Conservation (phyloP, 805 yeast species). For the Candida broadrunensis region DNA sequence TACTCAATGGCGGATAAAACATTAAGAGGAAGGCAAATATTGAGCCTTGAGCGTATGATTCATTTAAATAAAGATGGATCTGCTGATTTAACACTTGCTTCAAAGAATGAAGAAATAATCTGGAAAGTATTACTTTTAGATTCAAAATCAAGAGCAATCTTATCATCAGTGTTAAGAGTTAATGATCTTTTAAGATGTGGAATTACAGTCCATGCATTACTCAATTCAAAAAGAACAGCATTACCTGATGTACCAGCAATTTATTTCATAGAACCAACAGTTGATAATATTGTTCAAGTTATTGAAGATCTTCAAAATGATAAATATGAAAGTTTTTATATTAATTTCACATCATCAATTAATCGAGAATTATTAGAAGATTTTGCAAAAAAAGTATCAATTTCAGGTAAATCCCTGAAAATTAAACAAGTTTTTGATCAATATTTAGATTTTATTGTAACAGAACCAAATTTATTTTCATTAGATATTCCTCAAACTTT, state of each 20-base stretch:
- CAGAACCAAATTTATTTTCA: conserved; percentile 88
- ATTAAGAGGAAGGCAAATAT: conserved; percentile 24
- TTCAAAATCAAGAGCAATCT: conserved; percentile 72
- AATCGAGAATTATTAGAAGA: conserved; percentile 80
- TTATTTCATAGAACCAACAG: conserved; percentile 86
- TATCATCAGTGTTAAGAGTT: conserved; percentile 89
- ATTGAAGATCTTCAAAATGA: conserved; percentile 71
- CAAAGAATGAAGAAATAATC: conserved; percentile 61
- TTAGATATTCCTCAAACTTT: conserved; percentile 68
- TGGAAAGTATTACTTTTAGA: conserved; percentile 95
- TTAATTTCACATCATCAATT: conserved; percentile 83
- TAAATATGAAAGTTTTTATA: conserved; percentile 72
- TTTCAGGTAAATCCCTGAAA: conserved; percentile 63
- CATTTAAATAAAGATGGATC: conserved; percentile 68
- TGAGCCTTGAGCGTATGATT: conserved; percentile 72
- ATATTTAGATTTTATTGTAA: conserved; percentile 85
- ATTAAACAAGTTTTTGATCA: conserved; percentile 93
- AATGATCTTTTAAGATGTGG: conserved; percentile 89
- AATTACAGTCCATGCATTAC: conserved; percentile 81
- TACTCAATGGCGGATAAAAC: conserved; percentile 1
- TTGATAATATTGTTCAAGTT: conserved; percentile 66
- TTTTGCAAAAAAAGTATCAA: conserved; percentile 78
- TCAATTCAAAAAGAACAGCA: conserved; percentile 70
- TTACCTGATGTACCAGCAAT: conserved; percentile 93
- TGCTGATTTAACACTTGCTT: conserved; percentile 51